Conservation (phyloP, 768 basidiomycete species). For the Tulasnella sp. region DNA sequence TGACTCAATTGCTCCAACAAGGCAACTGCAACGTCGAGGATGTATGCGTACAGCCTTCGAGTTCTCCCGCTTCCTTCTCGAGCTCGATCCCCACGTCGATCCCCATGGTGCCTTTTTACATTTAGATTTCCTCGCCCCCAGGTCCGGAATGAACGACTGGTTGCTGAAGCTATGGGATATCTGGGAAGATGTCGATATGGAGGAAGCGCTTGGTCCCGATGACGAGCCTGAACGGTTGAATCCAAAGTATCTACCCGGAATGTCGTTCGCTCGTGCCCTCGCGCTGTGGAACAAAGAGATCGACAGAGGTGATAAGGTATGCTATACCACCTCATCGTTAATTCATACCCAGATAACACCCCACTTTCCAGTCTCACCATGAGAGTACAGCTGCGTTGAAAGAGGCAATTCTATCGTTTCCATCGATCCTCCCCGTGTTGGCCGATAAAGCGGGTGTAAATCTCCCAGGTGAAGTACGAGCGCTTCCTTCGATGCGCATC, state of each 20-base stretch:
- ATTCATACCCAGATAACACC: conserved; percentile 35
- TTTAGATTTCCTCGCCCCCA: conserved; percentile 75
- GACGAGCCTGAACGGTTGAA: conserved; percentile 24
- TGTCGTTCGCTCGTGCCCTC: conserved; percentile 59
- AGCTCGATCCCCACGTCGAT: conserved; percentile 75
- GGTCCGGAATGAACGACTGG: conserved; percentile 71
- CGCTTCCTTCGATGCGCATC: conserved; percentile 54
- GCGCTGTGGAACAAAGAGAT: conserved; percentile 45
- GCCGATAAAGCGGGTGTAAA: conserved; percentile 74
- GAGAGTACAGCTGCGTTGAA: conserved; percentile 55
- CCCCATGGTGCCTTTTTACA: conserved; percentile 78
- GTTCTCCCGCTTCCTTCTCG: conserved; percentile 72
- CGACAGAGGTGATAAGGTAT: conserved; percentile 29
- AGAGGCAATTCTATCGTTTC: conserved; percentile 65
- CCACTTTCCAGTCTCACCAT: conserved; percentile 35
- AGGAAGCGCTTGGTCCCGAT: conserved; percentile 4
- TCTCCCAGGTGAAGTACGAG: conserved; percentile 44
- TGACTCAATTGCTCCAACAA: background rate
- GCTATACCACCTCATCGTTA: conserved; percentile 9
- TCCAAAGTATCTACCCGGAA: conserved; percentile 60
- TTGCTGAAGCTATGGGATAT: conserved; percentile 50
- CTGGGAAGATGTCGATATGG: conserved; percentile 10
- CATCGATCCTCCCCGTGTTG: conserved; percentile 65
- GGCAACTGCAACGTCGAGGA: conserved; percentile 79
- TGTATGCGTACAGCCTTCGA: conserved; percentile 85